These are phyloP conservation scores for Fomitopsis schrenkii DNA, from an alignment of 1,284 basidiomycete species.

Conservation along the genomic window DNA sequence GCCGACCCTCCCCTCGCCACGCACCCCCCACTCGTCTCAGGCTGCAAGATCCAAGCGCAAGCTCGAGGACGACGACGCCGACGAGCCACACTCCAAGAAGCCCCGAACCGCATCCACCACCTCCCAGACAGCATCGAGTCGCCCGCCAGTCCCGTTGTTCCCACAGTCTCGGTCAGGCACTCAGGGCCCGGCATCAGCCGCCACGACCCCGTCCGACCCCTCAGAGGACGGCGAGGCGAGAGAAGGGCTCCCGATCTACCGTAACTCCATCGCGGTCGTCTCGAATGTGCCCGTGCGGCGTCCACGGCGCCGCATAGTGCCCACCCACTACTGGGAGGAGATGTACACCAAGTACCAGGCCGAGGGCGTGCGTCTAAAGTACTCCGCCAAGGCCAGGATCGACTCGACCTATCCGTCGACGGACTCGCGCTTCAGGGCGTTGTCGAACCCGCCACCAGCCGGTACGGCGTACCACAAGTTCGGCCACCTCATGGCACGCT, in stretches of 20 bases:
- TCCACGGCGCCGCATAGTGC: conserved; percentile 49
- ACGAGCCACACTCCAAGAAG: conserved; percentile 47
- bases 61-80: conserved; percentile 32
- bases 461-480: conserved; percentile 67
- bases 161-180: conserved; percentile 23
- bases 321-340: conserved; percentile 29
- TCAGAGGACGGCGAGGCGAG: conserved; percentile 33
- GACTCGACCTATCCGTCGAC: conserved; percentile 65
- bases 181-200: conserved; percentile 11
- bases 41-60: conserved; percentile 62
- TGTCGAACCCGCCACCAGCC: conserved; percentile 55
- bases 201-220: conserved; percentile 24
- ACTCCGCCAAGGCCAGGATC: conserved; percentile 69
- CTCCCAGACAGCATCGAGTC: conserved; percentile 43
- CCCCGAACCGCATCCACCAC: conserved; percentile 41
- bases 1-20: conserved; percentile 61
- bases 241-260: conserved; percentile 26
- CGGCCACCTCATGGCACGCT: conserved; percentile 63
- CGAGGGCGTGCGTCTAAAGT: conserved; percentile 65
- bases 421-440: conserved; percentile 58
- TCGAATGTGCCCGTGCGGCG: conserved; percentile 57
- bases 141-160: conserved; percentile 29
- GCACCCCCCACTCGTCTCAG: conserved; percentile 58
- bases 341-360: conserved; percentile 62
- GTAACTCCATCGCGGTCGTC: conserved; percentile 25